These are phyloP conservation scores for Hypericum perforatum DNA, from an alignment of 345 rosid genomes.

Conservation along the genomic window DNA sequence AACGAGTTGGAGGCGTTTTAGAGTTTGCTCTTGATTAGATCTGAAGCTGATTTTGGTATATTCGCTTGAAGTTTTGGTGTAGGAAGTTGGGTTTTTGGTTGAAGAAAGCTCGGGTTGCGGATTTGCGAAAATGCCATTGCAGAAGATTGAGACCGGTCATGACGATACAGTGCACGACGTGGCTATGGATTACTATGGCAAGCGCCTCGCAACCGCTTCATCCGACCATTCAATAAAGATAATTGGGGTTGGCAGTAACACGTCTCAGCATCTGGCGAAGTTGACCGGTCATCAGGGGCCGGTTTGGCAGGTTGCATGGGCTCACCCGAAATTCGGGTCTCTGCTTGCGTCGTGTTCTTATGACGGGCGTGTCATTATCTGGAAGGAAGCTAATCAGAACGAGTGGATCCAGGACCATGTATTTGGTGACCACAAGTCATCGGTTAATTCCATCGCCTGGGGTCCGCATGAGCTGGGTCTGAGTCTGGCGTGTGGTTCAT, in stretches of 20 bases:
- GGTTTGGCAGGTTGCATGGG: conserved; percentile 21
- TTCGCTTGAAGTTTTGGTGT: no score
- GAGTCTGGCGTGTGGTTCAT: conserved; percentile 16
- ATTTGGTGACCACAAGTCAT: conserved; percentile 15
- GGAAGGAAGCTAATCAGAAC: conserved; percentile 14
- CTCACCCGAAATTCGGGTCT: conserved; percentile 17
- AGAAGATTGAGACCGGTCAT: conserved; percentile 28
- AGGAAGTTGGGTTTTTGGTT: no score
- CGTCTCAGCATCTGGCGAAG: conserved; percentile 15
- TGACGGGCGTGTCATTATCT: conserved; percentile 15
- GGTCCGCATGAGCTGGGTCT: conserved; percentile 17
- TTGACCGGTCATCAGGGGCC: conserved; percentile 18
- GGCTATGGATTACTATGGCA: conserved; percentile 33
- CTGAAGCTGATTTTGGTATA: no score
- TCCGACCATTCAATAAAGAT: conserved; percentile 25
- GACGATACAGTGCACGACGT: conserved; percentile 31
- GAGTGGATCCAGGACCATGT: conserved; percentile 18
- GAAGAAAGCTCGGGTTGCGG: no score
- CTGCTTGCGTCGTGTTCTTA: conserved; percentile 20
- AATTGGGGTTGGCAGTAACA: conserved; percentile 26
- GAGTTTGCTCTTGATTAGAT: no score
- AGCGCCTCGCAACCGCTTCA: conserved; percentile 24
- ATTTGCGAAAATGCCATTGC: conserved; percentile 28
- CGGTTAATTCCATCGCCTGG: conserved; percentile 18
- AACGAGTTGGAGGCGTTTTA: no score